phyloP scores from a whole-genome alignment of 2,329 filamentous ascomycete species.

The Teratosphaeriaceae sp. region DNA sequence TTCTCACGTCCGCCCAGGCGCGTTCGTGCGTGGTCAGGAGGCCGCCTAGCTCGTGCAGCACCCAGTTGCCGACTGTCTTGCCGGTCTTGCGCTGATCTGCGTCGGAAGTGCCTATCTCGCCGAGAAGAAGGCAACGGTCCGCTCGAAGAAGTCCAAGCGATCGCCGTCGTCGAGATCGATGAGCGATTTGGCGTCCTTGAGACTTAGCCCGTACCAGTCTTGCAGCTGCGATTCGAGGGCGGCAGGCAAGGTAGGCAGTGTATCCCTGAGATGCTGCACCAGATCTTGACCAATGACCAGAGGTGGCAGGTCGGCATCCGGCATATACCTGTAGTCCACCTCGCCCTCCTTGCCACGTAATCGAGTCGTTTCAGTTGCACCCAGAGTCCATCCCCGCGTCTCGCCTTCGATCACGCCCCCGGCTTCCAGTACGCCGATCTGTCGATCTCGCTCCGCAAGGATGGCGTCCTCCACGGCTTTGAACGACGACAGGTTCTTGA shows the following conservation, averaged over 20 bases:
- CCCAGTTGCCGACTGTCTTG: constrained; percentile 54
- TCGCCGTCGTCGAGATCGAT: constrained; percentile 70
- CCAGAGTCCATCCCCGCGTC: constrained; percentile 87
- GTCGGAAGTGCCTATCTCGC: neutral
- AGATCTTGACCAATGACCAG: constrained; percentile 68
- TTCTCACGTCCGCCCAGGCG: constrained; percentile 36
- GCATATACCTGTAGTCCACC: constrained; percentile 98
- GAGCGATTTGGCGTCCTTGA: constrained; percentile 78
- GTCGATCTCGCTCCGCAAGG: constrained; percentile 79
- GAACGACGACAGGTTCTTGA: constrained; percentile 94
- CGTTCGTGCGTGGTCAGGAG: constrained; percentile 32
- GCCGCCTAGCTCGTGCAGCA: constrained; percentile 47
- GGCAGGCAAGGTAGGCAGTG: constrained; percentile 67
- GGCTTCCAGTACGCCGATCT: constrained; percentile 70
- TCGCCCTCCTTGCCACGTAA: constrained; percentile 92
- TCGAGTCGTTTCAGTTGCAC: constrained; percentile 70
- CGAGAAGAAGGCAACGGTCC: constrained; percentile 44
- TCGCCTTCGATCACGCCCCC: constrained; percentile 75
- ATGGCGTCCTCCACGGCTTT: constrained; percentile 95
- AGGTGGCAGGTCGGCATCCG: constrained; percentile 82
- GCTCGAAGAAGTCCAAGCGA: constrained; percentile 74
- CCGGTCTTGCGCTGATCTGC: constrained; percentile 31
- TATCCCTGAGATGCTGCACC: constrained; percentile 54
- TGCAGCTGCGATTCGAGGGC: constrained; percentile 48
- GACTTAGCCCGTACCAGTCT: constrained; percentile 58